Base-by-base conservation (phyloP, 257 asterid species). In the Solanum virginianum region DNA sequence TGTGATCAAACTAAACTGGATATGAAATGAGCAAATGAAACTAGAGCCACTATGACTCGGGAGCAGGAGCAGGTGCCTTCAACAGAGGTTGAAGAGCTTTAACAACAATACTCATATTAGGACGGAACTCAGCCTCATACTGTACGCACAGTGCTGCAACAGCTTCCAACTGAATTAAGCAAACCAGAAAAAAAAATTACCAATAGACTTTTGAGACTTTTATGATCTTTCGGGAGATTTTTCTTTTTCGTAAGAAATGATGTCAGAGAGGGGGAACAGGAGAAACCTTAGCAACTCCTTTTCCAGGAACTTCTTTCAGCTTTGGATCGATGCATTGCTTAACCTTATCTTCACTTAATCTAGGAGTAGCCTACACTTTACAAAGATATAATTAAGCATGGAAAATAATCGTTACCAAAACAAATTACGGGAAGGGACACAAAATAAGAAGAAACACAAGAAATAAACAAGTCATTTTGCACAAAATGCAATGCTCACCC, bases 121-220 rank as follows among this genome's bases (percentile, higher is more conserved):
- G 89, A 71, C 89, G 89, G 77, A 88, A 88, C 83, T 88, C 90
- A 20, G 90, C 83, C 47, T 86, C 89, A 17, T 88, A 88, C 75
- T 88, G 90, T 56, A 86, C 89, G 69, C 90, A 88, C 79, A 88
- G 80, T n/a, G 90, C 90, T 43, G 90, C 90, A 82, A 88, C 89
- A 4, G 89, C 90, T 29, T 88, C 90, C 83, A 88, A 65, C 90
- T 88, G 89, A 63, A 80, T 22, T 62, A 57, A 22, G 79, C 80
- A 36, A 68, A 14, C 95, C 0, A 8, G 13, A 36, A 75, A 41
- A 13, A 74, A 47, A 15, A 17, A 36, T 56, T 41, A 6, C 47
- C 47, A 65, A 83, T 41, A 43, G 80, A 20, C 32, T 43, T 22
- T 71, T 71, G 54, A 43, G 10, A 43, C 56, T 20, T 71, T 41